Conservation (phyloP, 2,329 filamentous ascomycete genomes). For the Verticillium zaregamsianum region DNA sequence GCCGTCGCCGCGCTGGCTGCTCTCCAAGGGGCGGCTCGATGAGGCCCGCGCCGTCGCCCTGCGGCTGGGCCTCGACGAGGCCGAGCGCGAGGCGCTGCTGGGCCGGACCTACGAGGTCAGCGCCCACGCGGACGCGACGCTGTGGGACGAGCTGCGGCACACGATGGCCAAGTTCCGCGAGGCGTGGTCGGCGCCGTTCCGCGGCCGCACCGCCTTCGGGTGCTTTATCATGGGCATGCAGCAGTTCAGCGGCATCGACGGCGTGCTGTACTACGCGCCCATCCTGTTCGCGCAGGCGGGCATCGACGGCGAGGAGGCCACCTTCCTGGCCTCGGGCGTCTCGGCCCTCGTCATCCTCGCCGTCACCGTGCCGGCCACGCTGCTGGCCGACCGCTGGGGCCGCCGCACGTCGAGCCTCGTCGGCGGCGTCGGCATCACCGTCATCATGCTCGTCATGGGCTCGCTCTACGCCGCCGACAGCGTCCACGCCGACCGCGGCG, state of each 20-base stretch:
- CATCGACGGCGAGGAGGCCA: constrained; percentile 45
- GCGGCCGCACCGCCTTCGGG: constrained; percentile 44
- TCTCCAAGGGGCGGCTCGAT: constrained; percentile 36
- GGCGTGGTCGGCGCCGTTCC: constrained; percentile 20
- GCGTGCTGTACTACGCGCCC: constrained; percentile 60
- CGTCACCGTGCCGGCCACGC: constrained; percentile 51
- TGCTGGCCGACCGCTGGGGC: constrained; percentile 54
- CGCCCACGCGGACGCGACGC: constrained; percentile 23
- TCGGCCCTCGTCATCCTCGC: constrained; percentile 55
- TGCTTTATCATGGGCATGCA: constrained; percentile 56
- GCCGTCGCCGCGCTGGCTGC: constrained; percentile 56
- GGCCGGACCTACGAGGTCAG: constrained; percentile 17
- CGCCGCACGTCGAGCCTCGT: constrained; percentile 48
- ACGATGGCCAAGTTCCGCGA: constrained; percentile 14
- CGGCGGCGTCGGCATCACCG: constrained; percentile 45
- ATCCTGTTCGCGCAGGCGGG: constrained; percentile 57
- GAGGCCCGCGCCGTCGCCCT: constrained; percentile 41
- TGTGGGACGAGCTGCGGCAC: constrained; percentile 28
- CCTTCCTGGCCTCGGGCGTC: constrained; percentile 58
- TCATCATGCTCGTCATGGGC: constrained; percentile 51
- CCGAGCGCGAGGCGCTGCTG: constrained; percentile 42
- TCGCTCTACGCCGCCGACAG: constrained; percentile 42
- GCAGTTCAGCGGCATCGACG: constrained; percentile 60
- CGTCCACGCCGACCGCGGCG: constrained; percentile 31
- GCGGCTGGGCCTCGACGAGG: constrained; percentile 38